These are phyloP conservation scores for Melanogaster broomeanus DNA, from an alignment of 768 basidiomycete genomes.

Conservation along the genomic window DNA sequence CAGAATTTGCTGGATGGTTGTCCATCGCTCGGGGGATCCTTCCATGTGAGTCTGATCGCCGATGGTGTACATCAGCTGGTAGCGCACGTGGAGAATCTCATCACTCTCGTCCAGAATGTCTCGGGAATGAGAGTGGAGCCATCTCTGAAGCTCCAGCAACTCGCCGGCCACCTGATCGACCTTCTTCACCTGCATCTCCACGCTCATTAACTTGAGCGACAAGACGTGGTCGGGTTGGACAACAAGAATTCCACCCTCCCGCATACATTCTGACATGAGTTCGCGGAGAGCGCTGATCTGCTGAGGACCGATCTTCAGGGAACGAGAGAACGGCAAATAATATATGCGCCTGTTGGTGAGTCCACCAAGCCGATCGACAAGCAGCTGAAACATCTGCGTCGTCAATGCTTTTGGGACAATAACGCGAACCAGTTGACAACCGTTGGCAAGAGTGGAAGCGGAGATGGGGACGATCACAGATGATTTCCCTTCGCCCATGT, in stretches of 20 bases:
- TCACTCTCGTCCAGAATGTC: conserved; percentile 27
- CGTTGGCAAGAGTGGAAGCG: conserved; percentile 25
- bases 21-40: conserved; percentile 46
- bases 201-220: conserved; percentile 45
- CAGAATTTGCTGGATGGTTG: conserved; percentile 39
- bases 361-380: conserved; percentile 32
- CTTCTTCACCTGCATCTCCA: conserved; percentile 8
- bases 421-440: conserved; percentile 31
- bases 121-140: conserved; percentile 19
- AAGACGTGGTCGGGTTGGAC: conserved; percentile 54
- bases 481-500: conserved; percentile 58
- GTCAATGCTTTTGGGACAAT: conserved; percentile 34
- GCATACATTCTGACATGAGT: conserved; percentile 31
- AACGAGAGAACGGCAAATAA: conserved; percentile 34
- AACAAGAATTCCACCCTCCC: conserved; percentile 41
- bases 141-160: conserved; percentile 21
- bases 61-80: conserved; percentile 51
- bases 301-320: conserved; percentile 20
- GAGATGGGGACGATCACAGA: conserved; percentile 40
- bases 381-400: conserved; percentile 34
- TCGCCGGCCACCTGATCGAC: conserved; percentile 14
- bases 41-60: conserved; percentile 41
- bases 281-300: conserved; percentile 8
- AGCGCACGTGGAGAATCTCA: conserved; percentile 45
- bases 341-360: conserved; percentile 35